Base-by-base conservation (phyloP, 257 asterid genomes). In the Ehretia macrophylla region DNA sequence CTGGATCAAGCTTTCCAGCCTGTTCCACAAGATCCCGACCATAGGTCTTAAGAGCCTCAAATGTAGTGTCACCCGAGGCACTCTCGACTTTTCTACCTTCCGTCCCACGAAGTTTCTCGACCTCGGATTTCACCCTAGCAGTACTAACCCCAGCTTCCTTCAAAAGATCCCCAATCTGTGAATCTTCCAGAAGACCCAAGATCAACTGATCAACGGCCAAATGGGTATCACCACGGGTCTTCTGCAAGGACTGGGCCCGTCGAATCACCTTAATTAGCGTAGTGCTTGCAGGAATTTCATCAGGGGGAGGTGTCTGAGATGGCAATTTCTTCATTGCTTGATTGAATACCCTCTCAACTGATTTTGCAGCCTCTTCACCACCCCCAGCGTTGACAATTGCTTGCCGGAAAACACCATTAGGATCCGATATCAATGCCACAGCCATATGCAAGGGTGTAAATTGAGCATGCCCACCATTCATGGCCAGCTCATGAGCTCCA, bases 11-110 rank as follows among this genome's bases (percentile, higher is more conserved):
- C 60, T 73, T 73, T 10, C 72, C 79, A 16, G 72, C 71, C 51
- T 53, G 51, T 17, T 73, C 79, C 5, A 73, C 79, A 14, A 73
- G 74, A 54, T 73, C 75, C 10, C 68, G 71, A 35, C 79, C 79
- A 32, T 73, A 73, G 0, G 75, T 68, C 27, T 68, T 73, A 39
- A 73, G 37, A 1, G 79, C 79, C 17, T 73, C 71, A 17, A 73
- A 68, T 17, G 55, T 63, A 4, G 75, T 37, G 11, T 73, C 79
- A 10, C 79, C 75, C 1, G 77, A 55, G 54, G 77, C 77, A 72
- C 69, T 72, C 17, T 72, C 77, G 38, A 72, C 73, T 49, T 61
- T 72, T 19, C 53, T 72, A 17, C 63, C 72, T 17, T 66, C 69
- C 59, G 61, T 72, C 0, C 77, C 77, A 0, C 77, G 51, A 38